Conservation (phyloP, 495 filamentous ascomycete species). For the Penicillium atrosanguineum region DNA sequence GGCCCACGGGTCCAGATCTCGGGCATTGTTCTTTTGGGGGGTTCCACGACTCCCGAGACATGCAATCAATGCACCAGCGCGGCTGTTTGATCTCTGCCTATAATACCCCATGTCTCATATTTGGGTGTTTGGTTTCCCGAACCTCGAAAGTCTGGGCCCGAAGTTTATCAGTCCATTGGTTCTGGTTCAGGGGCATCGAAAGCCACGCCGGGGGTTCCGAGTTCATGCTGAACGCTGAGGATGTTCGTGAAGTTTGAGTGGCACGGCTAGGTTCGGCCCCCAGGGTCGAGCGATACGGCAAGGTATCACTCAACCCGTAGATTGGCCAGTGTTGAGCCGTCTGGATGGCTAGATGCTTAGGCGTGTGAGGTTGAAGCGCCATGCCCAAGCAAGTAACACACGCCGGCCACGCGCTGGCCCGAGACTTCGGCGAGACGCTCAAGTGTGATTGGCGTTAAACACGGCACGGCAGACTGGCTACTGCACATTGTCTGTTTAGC, state of each 20-base stretch:
- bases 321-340: slow-evolving; percentile 6
- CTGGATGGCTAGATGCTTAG: slow-evolving; percentile 2
- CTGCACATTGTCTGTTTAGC: neutral
- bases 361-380: neutral
- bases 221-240: neutral
- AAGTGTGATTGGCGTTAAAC: slow-evolving; percentile 6
- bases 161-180: neutral
- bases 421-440: slow-evolving; percentile 17
- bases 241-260: neutral
- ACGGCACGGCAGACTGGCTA: neutral
- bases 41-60: neutral
- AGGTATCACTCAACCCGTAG: neutral
- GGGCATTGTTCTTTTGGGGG: neutral
- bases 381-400: slow-evolving; percentile 17
- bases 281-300: neutral
- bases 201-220: neutral
- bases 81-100: neutral
- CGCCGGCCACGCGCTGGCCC: slow-evolving; percentile 23
- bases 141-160: neutral
- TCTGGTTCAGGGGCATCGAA: neutral
- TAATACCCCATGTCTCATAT: slow-evolving; percentile 6
- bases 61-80: neutral
- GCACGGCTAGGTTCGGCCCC: neutral
- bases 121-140: neutral
- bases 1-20: neutral